Evolutionary conservation across 2,329 filamentous ascomycete species (phyloP).

Genomic region (Ustulina deusta): DNA sequence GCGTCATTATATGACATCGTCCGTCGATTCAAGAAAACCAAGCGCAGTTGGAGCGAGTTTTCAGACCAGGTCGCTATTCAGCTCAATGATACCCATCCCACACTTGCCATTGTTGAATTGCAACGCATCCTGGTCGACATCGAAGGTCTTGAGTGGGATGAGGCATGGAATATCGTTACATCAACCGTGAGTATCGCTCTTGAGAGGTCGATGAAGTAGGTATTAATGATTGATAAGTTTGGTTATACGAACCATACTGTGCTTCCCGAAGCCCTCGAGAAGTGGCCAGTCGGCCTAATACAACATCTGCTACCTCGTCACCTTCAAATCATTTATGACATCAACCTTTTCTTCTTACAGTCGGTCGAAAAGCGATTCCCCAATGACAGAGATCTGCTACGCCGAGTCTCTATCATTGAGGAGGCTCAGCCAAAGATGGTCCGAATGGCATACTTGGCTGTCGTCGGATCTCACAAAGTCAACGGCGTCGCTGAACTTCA

Average conservation of each 20-base stretch:
- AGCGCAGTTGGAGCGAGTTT: slow-evolving; percentile 91
- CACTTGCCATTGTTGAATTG: slow-evolving; percentile 93
- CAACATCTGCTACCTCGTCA: slow-evolving; percentile 95
- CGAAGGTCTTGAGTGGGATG: slow-evolving; percentile 93
- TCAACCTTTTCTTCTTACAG: slow-evolving; percentile 95
- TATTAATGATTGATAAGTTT: slow-evolving; percentile 64
- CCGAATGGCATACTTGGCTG: slow-evolving; percentile 93
- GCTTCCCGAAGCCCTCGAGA: slow-evolving; percentile 94
- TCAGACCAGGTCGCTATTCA: slow-evolving; percentile 96
- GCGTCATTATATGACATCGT: slow-evolving; percentile 97
- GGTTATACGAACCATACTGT: slow-evolving; percentile 99
- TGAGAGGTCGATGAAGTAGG: slow-evolving; percentile 24
- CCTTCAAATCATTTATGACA: slow-evolving; percentile 97
- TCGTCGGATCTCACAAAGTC: slow-evolving; percentile 98
- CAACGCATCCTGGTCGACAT: slow-evolving; percentile 91
- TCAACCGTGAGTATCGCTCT: slow-evolving; percentile 65
- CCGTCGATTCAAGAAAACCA: slow-evolving; percentile 97
- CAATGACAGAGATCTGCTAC: slow-evolving; percentile 85
- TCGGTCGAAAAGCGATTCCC: slow-evolving; percentile 91
- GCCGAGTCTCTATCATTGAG: slow-evolving; percentile 95
- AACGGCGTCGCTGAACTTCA: slow-evolving; percentile 98
- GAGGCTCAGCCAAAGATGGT: slow-evolving; percentile 98
- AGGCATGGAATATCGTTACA: slow-evolving; percentile 86
- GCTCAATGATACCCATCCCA: slow-evolving; percentile 97
- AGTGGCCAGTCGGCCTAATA: slow-evolving; percentile 94